Conservation (phyloP, 208 protist genomes). For the Wallacemonas sp. region DNA sequence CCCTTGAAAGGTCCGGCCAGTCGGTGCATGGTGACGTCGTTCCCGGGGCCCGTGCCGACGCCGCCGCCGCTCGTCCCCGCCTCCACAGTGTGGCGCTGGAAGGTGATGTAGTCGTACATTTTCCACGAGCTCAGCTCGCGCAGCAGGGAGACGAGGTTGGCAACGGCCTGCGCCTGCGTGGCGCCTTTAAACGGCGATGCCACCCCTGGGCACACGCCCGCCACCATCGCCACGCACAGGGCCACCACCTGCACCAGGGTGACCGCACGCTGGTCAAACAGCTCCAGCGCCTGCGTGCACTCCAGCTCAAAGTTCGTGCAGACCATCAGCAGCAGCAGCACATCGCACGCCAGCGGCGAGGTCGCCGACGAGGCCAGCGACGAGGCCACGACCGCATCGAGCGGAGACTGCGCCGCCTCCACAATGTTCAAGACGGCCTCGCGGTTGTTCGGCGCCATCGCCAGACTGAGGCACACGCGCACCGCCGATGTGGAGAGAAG, state of each 20-base stretch:
- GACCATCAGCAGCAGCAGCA: constrained; percentile 14
- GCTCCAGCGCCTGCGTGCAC: constrained; percentile 15
- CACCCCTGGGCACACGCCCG: not conserved
- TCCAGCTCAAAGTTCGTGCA: constrained; percentile 13
- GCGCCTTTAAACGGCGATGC: constrained; percentile 7
- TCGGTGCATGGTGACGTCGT: constrained; percentile 16
- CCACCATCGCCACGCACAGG: not conserved
- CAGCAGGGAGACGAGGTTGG: constrained; percentile 29
- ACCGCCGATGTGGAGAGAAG: no score
- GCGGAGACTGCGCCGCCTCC: constrained; percentile 2
- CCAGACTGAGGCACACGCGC: constrained; percentile 11
- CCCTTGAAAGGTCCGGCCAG: constrained; percentile 28
- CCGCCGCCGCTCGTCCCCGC: not conserved
- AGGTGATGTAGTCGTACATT: constrained; percentile 30
- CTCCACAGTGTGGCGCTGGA: not conserved
- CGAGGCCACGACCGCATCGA: not conserved
- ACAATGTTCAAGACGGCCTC: constrained; percentile 4
- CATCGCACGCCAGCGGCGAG: not conserved
- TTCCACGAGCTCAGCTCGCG: constrained; percentile 46
- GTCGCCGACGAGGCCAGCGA: not conserved
- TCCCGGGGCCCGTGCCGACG: constrained; percentile 5
- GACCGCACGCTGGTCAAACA: constrained; percentile 9
- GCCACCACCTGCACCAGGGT: constrained; percentile 12
- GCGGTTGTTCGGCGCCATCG: constrained; percentile 7
- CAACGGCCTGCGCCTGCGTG: constrained; percentile 18